Evolutionary conservation across 768 basidiomycete genomes (phyloP), one percentile per base, ranked within the genome.

Genomic region (Crepidotus variabilis): DNA sequence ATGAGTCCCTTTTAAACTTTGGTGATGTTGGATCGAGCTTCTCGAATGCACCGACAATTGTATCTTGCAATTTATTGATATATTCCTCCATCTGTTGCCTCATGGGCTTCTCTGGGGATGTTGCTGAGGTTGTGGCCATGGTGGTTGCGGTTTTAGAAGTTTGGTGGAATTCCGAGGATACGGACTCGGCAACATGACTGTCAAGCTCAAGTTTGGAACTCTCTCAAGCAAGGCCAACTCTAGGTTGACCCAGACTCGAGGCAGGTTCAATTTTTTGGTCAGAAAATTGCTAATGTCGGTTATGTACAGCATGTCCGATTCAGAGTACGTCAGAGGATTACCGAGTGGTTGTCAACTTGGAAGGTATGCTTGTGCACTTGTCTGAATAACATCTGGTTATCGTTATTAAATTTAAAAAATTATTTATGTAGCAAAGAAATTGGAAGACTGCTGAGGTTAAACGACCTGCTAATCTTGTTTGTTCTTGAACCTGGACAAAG

Each of bases 31-130:
- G 82, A 66, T 98, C 95, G 62, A 97, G 80, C 9, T 77, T 67
- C 71, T 98, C 93, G 57, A 98, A 78, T 0, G 84, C 79, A 14
- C 72, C 60, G 54, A 96, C 89, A 55, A 98, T 97, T 21, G 82
- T 72, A 24, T 87, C 77, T 70, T 98, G 96, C 16, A 98, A 85
- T 5, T 67, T 63, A 55, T 83, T 77, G 66, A 97, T 82, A 71
- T 90, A 94, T 16, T 78, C 74, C 59, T 91, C 87, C 63, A 97
- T 83, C 59, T 83, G 85, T 35, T 83, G 68, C 43, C 93, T 88
- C 91, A 98, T 92, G 11, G 77, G 73, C 28, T 66, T 68, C 20
- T 8, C 28, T 28, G 28, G 8, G 28, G 28, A 28, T 28, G 28
- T 4, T 28, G 28, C 3, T 28, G 28, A 8, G n/a, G n/a, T n/a